Conservation (phyloP, 2,329 filamentous ascomycete species). For the Pseudocercospora crystallina region DNA sequence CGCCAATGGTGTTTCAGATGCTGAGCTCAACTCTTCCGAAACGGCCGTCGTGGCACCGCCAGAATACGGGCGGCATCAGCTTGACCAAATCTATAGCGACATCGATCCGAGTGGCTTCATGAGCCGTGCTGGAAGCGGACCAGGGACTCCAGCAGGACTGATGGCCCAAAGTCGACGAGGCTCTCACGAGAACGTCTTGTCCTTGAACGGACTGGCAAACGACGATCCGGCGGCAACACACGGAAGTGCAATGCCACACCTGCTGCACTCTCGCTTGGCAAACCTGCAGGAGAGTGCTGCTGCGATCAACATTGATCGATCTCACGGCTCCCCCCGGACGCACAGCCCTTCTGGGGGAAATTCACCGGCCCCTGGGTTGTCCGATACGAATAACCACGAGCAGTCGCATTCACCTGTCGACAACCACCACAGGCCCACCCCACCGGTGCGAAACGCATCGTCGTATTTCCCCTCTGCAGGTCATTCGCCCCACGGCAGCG, state of each 20-base stretch:
- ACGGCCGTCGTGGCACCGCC: constrained; percentile 75
- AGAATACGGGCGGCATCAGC: constrained; percentile 82
- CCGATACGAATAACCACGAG: constrained; percentile 14
- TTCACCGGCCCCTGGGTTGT: constrained; percentile 29
- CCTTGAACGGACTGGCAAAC: constrained; percentile 53
- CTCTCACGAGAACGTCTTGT: constrained; percentile 77
- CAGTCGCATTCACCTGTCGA: constrained; percentile 25
- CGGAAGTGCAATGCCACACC: constrained; percentile 55
- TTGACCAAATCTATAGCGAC: constrained; percentile 88
- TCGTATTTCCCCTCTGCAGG: constrained; percentile 27
- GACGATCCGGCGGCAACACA: constrained; percentile 43
- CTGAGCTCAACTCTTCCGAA: constrained; percentile 52
- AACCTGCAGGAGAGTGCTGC: constrained; percentile 49
- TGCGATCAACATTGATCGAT: constrained; percentile 28
- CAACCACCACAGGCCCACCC: constrained; percentile 14
- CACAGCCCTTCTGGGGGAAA: constrained; percentile 35
- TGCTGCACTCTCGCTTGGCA: constrained; percentile 68
- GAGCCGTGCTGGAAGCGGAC: constrained; percentile 42
- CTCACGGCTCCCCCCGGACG: constrained; percentile 26
- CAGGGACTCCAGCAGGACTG: constrained; percentile 70
- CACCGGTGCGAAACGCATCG: constrained; percentile 8
- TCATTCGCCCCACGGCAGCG: constrained; percentile 29
- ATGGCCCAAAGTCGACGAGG: constrained; percentile 68
- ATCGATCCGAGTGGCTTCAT: constrained; percentile 79
- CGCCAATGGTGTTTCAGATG: constrained; percentile 33